Evolutionary conservation across 768 basidiomycete species (phyloP), one percentile per base, ranked within the genome.

Genomic region (Russula sp.): DNA sequence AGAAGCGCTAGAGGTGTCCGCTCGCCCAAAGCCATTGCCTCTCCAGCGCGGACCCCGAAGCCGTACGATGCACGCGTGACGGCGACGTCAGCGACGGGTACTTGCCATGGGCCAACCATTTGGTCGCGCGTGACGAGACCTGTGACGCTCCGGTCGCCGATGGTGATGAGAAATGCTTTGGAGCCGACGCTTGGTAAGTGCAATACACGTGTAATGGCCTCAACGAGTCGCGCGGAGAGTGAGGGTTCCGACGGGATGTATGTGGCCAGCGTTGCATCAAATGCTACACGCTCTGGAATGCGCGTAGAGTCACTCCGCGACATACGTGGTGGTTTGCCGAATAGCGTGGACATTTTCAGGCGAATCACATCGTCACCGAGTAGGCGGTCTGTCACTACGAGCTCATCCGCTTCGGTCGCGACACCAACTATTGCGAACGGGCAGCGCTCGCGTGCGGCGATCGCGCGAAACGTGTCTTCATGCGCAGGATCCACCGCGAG

Each of bases 91-190:
- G 96, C 90, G 8, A 98, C 92, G 42, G 97, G 96, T 11, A 98
- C 90, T 76, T 99, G 97, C 90, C 92, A 99, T 0, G 95, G 96
- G 0, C 97, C 97, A 26, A 98, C 93, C 96, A 99, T 98, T 76
- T 99, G 97, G 73, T 99, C 97, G 59, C 97, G 85, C 7, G 90
- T 86, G 66, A 98, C 92, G 52, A 99, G 85, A 26, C 97, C 97
- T 0, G 95, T 94, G 74, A 99, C 88, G 40, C 89, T 83, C 51
- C 97, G 85, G 72, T 99, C 97, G 28, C 97, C 97, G 64, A 99
- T 99, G 56, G 97, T 99, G 75, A 99, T 94, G 55, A 99, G 82
- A 87, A 98, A 99, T 9, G 93, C 89, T 73, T 99, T 99, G 34
- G 94, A 96, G 3, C 85, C 94, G 44, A 98, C 95, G 14, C 90